These are phyloP conservation scores for Linum trigynum DNA, from an alignment of 345 rosid genomes.

Conservation along the genomic window DNA sequence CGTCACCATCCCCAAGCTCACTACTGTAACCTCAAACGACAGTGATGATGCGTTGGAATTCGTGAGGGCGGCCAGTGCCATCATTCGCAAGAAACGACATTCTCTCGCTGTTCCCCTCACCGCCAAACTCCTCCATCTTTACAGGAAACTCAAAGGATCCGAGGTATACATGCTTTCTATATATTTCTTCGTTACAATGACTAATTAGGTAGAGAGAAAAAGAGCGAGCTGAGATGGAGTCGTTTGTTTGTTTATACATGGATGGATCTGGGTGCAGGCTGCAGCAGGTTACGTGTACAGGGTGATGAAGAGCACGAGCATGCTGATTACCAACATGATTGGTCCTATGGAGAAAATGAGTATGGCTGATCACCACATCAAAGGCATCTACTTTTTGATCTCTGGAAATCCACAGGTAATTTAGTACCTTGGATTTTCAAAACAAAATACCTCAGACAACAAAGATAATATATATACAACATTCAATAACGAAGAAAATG, in stretches of 20 bases:
- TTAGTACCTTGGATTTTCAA: no score
- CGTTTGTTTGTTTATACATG: not conserved
- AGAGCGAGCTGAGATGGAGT: no score
- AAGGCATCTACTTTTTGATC: constrained; percentile 36
- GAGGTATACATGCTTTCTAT: not conserved
- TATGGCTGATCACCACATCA: constrained; percentile 37
- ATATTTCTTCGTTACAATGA: no score
- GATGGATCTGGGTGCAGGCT: constrained; percentile 12
- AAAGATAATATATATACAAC: no score
- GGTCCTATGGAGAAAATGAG: constrained; percentile 40
- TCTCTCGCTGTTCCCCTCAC: not conserved
- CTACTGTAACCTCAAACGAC: not conserved
- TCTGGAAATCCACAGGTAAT: constrained; percentile 40
- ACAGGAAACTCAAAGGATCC: not conserved
- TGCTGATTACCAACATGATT: constrained; percentile 37
- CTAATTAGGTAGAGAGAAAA: no score
- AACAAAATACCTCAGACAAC: no score
- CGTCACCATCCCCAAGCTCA: not conserved
- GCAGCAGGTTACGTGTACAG: constrained; percentile 25
- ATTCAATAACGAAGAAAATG: no score
- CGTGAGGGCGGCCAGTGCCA: not conserved
- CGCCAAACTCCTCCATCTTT: constrained; percentile 1
- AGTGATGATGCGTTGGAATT: not conserved
- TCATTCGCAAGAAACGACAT: not conserved
- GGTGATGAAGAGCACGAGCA: constrained; percentile 40